Conservation (phyloP, 1,139 yeast genomes). For the Geotrichum citri-aurantii region DNA sequence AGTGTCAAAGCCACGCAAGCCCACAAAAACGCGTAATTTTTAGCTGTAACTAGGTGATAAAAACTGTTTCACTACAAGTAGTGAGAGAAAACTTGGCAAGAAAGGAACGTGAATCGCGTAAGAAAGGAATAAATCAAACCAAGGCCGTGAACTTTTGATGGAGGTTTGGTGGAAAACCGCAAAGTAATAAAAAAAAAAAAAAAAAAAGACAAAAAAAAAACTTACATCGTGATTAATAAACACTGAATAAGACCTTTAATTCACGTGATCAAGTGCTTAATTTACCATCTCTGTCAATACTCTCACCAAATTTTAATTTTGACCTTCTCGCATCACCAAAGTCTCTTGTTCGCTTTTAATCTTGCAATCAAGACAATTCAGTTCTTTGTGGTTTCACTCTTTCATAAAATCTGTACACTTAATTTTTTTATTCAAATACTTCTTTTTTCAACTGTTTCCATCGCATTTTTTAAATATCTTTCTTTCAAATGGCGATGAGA, state of each 20-base stretch:
- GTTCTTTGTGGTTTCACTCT: background rate
- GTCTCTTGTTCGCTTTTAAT: background rate
- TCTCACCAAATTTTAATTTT: background rate
- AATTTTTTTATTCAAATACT: too few species aligned
- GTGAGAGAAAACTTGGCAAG: background rate
- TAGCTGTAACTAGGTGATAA: background rate
- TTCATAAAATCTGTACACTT: too few species aligned
- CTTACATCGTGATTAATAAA: background rate
- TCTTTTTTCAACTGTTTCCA: background rate
- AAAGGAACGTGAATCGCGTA: background rate
- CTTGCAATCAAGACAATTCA: background rate
- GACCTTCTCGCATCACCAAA: background rate
- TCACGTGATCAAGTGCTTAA: background rate
- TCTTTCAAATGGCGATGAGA: constrained; percentile 15
- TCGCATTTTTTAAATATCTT: background rate
- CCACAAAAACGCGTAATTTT: background rate
- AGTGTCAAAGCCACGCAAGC: background rate
- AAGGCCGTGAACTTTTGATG: background rate
- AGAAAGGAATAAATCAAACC: background rate
- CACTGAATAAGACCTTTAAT: background rate
- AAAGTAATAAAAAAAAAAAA: background rate
- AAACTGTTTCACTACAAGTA: background rate
- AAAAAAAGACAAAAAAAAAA: background rate
- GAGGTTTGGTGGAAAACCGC: constrained; percentile 11
- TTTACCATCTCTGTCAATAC: background rate